Evolutionary conservation across 2,329 filamentous ascomycete genomes (phyloP).

Genomic region (Phialophora expanda): DNA sequence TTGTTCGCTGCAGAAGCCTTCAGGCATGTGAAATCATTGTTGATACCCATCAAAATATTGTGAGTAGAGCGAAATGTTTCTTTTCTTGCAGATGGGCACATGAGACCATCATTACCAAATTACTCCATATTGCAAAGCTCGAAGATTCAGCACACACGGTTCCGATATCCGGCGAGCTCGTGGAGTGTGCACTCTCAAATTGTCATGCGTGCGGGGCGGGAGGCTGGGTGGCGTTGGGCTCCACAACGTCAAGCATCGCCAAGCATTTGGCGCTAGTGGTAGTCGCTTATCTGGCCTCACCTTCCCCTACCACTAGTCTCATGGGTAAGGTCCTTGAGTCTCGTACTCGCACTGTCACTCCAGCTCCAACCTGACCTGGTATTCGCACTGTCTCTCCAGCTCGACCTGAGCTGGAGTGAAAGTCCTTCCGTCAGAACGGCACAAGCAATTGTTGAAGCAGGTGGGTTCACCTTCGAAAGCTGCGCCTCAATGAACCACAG

Average conservation of each 20-base stretch:
- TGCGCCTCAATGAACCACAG: too few species aligned
- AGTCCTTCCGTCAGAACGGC: background rate
- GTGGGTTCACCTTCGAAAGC: too few species aligned
- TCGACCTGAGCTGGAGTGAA: background rate
- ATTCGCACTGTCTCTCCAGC: background rate
- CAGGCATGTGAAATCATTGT: background rate
- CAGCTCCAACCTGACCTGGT: background rate
- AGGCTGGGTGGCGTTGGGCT: background rate
- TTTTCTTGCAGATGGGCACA: background rate
- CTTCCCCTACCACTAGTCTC: background rate
- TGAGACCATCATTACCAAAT: background rate
- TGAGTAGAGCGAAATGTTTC: background rate
- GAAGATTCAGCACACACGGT: background rate
- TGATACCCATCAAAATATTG: background rate
- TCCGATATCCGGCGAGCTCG: background rate
- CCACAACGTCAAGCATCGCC: background rate
- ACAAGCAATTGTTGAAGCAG: background rate
- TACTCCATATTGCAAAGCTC: background rate
- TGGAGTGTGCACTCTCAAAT: background rate
- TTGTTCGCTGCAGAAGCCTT: background rate
- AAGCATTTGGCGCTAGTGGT: background rate
- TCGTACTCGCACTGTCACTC: background rate
- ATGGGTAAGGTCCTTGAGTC: background rate
- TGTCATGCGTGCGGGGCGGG: background rate
- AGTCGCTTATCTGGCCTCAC: background rate